phyloP scores from a whole-genome alignment of 768 basidiomycete genomes.

The Imleria badia region DNA sequence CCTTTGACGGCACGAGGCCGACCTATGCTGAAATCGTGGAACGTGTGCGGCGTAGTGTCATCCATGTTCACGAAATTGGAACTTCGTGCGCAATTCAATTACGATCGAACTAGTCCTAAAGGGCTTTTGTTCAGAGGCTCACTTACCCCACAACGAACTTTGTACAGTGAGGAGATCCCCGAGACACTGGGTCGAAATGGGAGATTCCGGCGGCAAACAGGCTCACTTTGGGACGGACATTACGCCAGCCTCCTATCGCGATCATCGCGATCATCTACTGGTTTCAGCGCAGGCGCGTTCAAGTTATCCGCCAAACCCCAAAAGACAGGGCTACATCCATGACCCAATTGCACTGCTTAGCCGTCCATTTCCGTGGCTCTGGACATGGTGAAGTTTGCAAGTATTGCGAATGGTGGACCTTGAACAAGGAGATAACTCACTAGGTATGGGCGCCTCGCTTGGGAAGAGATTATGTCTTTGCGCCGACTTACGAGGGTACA shows the following conservation, averaged over 20 bases:
- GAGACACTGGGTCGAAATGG: no score
- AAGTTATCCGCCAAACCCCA: neutral
- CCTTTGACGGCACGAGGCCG: neutral
- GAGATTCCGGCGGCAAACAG: no score
- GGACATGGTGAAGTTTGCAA: neutral
- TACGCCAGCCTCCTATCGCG: neutral
- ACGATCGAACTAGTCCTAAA: neutral
- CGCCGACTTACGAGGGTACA: neutral
- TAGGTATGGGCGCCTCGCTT: neutral
- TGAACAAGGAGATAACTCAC: neutral
- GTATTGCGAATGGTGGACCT: neutral
- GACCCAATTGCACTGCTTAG: neutral
- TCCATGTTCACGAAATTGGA: neutral
- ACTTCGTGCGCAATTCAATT: neutral
- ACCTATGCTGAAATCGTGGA: neutral
- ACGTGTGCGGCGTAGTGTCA: neutral
- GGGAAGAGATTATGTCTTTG: neutral
- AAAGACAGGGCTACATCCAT: neutral
- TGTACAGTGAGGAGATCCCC: neutral
- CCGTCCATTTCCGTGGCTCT: no score
- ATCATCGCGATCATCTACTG: neutral
- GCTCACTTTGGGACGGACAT: no score
- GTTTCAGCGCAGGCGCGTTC: neutral
- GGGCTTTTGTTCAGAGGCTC: no score
- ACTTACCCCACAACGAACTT: no score